Percentiles rank a stretch among this genome's conserved stretches.
phyloP scores from a whole-genome alignment of 805 yeast genomes.

The Priceomyces medius region DNA sequence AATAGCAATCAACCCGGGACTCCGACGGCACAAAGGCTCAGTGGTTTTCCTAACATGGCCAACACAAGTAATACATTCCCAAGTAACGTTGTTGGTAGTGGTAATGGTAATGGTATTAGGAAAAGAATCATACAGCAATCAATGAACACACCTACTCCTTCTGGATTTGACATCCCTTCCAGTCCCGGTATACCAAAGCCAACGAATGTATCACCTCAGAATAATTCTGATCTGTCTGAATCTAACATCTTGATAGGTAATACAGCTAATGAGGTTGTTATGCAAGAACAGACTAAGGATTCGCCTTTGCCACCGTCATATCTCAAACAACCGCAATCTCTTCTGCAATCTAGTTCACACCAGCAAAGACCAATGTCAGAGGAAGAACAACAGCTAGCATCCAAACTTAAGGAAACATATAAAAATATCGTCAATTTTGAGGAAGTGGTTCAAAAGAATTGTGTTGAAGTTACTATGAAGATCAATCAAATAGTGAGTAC shows the following conservation, averaged over 20 bases:
- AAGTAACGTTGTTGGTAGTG: neutral
- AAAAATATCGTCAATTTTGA: conserved; percentile 66
- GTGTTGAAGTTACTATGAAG: conserved; percentile 57
- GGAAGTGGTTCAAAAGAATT: conserved; percentile 67
- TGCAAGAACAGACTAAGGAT: neutral
- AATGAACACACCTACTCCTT: conserved; percentile 40
- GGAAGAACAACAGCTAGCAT: conserved; percentile 65
- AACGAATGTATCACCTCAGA: conserved; percentile 25
- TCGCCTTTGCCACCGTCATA: neutral
- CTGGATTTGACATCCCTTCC: conserved; percentile 41
- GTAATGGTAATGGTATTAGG: conserved; percentile 5
- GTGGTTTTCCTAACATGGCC: conserved; percentile 7
- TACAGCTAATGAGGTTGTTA: neutral
- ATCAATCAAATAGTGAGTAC: conserved; percentile 42
- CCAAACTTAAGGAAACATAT: conserved; percentile 72
- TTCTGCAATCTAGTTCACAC: conserved; percentile 11
- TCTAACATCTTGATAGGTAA: conserved; percentile 29
- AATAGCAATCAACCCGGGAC: conserved; percentile 1
- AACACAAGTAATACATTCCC: neutral
- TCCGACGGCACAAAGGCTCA: conserved; percentile 10
- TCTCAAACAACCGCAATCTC: conserved; percentile 11
- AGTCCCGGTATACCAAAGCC: conserved; percentile 34
- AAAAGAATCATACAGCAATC: conserved; percentile 9
- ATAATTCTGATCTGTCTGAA: conserved; percentile 42
- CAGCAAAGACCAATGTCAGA: conserved; percentile 42